Conservation (phyloP, 306 rosid genomes). For the Oemleria cerasiformis region DNA sequence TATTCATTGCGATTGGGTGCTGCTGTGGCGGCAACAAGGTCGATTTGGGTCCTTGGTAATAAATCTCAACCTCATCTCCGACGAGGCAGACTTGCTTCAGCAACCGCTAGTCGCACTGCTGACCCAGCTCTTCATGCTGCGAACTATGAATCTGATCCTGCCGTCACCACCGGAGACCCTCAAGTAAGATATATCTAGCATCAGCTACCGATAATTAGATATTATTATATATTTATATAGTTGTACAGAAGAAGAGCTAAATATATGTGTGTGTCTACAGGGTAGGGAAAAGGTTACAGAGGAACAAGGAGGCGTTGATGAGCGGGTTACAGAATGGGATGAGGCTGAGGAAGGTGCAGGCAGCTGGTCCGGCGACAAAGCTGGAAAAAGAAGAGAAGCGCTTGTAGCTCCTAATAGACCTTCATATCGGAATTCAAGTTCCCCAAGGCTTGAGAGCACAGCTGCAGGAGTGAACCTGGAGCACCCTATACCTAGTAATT, state of each 20-base stretch:
- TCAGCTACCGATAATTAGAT: too few relatives aligned
- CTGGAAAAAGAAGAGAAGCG: conserved; percentile 13
- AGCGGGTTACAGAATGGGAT: neutral
- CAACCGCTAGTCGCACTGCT: conserved; percentile 1
- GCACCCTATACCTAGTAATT: conserved; percentile 37
- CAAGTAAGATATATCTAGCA: neutral
- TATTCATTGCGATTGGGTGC: neutral
- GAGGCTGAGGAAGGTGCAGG: too few relatives aligned
- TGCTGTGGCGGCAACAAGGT: neutral
- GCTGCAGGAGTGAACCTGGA: conserved; percentile 30
- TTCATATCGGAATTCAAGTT: conserved; percentile 32
- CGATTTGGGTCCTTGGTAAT: neutral
- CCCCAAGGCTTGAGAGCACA: conserved; percentile 43
- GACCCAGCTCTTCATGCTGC: neutral
- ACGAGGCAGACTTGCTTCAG: neutral
- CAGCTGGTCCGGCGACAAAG: neutral
- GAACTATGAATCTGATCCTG: neutral
- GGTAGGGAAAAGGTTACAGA: conserved; percentile 6
- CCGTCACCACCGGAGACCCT: neutral
- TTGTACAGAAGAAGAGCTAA: too few relatives aligned
- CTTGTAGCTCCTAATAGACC: conserved; percentile 31
- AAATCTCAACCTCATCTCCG: neutral
- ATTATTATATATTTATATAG: too few relatives aligned
- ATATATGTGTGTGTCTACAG: neutral
- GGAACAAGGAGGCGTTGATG: neutral